Evolutionary conservation across 2,329 filamentous ascomycete genomes (phyloP), one percentile per base, ranked within the genome.

Genomic region (Byssoonygena ceratinophila): DNA sequence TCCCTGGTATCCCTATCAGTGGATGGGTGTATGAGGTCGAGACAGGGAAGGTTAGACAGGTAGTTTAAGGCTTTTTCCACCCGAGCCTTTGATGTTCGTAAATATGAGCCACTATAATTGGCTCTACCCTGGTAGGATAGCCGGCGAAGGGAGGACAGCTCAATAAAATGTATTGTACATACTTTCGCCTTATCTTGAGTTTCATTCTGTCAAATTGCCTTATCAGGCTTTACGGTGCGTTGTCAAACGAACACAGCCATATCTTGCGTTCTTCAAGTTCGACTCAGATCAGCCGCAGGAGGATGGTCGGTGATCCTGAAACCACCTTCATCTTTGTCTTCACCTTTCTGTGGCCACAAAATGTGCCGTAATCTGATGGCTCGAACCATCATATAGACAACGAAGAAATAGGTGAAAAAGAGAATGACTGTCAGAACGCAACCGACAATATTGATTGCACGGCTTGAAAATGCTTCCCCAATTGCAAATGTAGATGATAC

Each of bases 21-120:
- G 86, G 86, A 0, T 91, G 85, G 79, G 69, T 90, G 1, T 90
- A 89, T 68, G 82, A 89, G 60, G 83, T 90, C 39, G 80, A 86
- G 71, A 87, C 79, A 1, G 86, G 85, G 0, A 82, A 74, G 65
- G 75, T 77, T 46, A 74, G 70, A 57, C 71, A 68, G 51, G 69
- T 82, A 44, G 69, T 72, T 39, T 76, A 57, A 59, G 6, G 27
- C 27, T 29, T 36, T 23, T 34, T 36, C n/a, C 18, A 6, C 20
- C 12, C 16, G 5, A 39, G n/a, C 36, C 5, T 45, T 32, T 16
- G 9, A n/a, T 25, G 14, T 3, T 11, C 14, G 32, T 36, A 36
- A 36, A 36, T 4, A 36, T 36, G n/a, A n/a, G n/a, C n/a, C n/a
- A n/a, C n/a, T n/a, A n/a, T n/a, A n/a, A n/a, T n/a, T n/a, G n/a